Evolutionary conservation across 768 basidiomycete species (phyloP), one percentile per base, ranked within the genome.

Genomic region (Tylopilus subfusipes): DNA sequence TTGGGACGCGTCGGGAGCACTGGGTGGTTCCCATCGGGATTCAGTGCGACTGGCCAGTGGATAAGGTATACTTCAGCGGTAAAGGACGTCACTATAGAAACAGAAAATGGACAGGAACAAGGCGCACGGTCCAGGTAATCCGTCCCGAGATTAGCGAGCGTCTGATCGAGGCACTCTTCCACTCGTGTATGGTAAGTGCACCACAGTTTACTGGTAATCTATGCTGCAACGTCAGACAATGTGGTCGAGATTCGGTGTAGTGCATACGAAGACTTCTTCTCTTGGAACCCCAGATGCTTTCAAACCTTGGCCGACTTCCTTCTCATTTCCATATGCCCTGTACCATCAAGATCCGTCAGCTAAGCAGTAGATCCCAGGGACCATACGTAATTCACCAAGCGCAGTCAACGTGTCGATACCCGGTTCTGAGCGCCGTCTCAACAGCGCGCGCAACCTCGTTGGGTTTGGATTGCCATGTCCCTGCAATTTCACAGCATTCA

Each of bases 21-120:
- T 10, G 75, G 80, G 63, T 86, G 78, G 65, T 84, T 87, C 34
- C 85, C 86, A 24, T 82, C 81, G 12, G 83, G 80, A 63, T 87
- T 88, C 61, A 88, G 64, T 29, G 86, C 76, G n/a, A 92, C 72
- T 1, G 91, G 92, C 90, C 90, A 93, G 67, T 91, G 89, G 21
- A 91, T 68, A 25, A 90, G 78, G 63, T 85, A 87, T 52, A 88
- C 79, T 61, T 11, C 39, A 52, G 21, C 9, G 10, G 18, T 36
- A 9, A 36, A 39, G 10, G 6, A 6, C 0, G 12, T 56, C 38
- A 48, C 16, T 29, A 48, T 13, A 18, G 14, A 10, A 42, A 31
- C 1, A 63, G 31, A 2, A 47, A 18, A 39, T 12, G 3, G 43
- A 22, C n/a, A 24, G n/a, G 7, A 19, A n/a, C 16, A 30, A n/a